Evolutionary conservation across 2,329 filamentous ascomycete species (phyloP).

Genomic region (Nannizzia gypsea): DNA sequence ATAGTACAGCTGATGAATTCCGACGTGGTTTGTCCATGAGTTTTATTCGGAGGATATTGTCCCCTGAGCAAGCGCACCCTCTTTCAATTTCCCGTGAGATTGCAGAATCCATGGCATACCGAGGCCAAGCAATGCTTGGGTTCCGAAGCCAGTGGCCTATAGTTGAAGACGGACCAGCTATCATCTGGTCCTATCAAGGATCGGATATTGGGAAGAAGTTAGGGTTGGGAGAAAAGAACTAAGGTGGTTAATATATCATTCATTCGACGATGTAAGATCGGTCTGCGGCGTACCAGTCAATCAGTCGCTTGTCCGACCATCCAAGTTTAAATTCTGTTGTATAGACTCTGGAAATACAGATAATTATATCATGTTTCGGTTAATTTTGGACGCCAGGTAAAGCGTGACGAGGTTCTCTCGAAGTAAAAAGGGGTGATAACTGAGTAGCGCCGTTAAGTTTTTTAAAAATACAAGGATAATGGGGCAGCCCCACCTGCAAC

Average conservation of each 20-base stretch:
- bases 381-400: too few species aligned
- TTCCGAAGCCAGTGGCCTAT: neutral
- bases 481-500: neutral
- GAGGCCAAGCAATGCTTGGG: neutral
- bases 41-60: neutral
- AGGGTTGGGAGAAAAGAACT: neutral
- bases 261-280: too few species aligned
- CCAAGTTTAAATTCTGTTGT: too few species aligned
- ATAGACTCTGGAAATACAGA: too few species aligned
- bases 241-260: too few species aligned
- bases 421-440: too few species aligned
- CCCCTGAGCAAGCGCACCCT: neutral
- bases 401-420: too few species aligned
- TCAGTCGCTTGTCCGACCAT: too few species aligned
- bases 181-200: neutral
- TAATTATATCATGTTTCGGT: too few species aligned
- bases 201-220: neutral
- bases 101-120: neutral
- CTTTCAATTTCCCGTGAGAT: neutral
- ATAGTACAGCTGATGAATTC: neutral
- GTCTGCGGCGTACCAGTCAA: too few species aligned
- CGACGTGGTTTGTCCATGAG: neutral
- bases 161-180: neutral
- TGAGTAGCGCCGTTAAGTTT: too few species aligned
- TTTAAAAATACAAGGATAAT: too few species aligned